These are phyloP conservation scores for Gilbertella persicaria DNA, from an alignment of 371 early-diverging fungal species.

Conservation along the genomic window DNA sequence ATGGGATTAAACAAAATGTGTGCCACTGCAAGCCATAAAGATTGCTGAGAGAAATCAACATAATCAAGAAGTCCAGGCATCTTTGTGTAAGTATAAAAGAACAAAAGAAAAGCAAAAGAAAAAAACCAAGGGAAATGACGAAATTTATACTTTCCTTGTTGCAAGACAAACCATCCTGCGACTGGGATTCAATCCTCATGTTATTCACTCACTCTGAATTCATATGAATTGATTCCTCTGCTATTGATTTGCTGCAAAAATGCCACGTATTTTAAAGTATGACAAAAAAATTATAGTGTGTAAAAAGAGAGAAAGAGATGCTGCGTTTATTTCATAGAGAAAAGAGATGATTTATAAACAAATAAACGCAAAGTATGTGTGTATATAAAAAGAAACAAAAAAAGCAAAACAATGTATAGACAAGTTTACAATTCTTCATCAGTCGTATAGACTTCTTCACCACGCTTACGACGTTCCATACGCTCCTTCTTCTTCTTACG, in stretches of 20 bases:
- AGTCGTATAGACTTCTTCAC: conserved; percentile 49
- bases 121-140: conserved; percentile 2
- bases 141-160: too few species aligned
- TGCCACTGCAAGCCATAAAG: conserved; percentile 69
- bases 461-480: conserved; percentile 56
- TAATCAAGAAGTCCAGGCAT: conserved; percentile 11
- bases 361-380: background rate
- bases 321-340: conserved; percentile 1
- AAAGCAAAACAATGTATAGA: background rate
- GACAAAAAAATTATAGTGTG: conserved; percentile 1
- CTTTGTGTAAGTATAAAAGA: conserved; percentile 4
- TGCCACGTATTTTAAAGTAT: conserved; percentile 18
- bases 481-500: conserved; percentile 59
- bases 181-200: conserved; percentile 11
- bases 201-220: conserved; percentile 3
- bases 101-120: conserved; percentile 6
- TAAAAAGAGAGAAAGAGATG: too few species aligned
- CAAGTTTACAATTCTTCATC: conserved; percentile 41
- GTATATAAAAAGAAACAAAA: background rate
- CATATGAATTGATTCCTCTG: conserved; percentile 3
- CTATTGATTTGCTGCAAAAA: conserved; percentile 20
- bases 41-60: conserved; percentile 65
- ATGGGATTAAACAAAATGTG: conserved; percentile 86
- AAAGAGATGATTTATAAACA: background rate
- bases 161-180: conserved; percentile 17